phyloP scores from a whole-genome alignment of 139 green algal genomes.

The Coccomyxa sp. region DNA sequence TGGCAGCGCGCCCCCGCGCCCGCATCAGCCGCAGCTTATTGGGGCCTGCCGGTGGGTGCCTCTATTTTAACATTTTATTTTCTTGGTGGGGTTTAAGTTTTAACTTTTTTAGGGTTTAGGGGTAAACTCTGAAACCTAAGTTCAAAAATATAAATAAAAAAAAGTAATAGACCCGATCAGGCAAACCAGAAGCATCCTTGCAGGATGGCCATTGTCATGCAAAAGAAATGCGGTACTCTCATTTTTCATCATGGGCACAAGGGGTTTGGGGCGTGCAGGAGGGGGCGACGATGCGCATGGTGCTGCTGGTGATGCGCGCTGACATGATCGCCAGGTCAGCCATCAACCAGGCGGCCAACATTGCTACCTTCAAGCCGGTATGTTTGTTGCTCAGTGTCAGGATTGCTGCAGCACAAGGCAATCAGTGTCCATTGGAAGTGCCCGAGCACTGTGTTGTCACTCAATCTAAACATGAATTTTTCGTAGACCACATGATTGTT shows the following conservation, averaged over 20 bases:
- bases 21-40: background rate
- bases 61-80: too few species aligned
- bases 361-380: background rate
- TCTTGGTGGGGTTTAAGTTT: too few species aligned
- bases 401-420: background rate
- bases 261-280: background rate
- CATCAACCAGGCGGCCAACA: background rate
- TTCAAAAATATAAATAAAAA: too few species aligned
- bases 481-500: too few species aligned
- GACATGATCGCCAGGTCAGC: background rate
- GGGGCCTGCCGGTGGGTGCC: background rate
- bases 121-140: too few species aligned
- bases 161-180: too few species aligned
- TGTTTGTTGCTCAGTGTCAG: background rate
- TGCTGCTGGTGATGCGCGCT: conserved; percentile 4
- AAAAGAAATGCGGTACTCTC: too few species aligned
- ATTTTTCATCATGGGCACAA: too few species aligned
- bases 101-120: too few species aligned
- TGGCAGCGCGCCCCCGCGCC: background rate
- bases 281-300: background rate
- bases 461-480: too few species aligned
- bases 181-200: too few species aligned
- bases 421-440: background rate
- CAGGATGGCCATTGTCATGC: too few species aligned
- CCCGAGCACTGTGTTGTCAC: background rate